phyloP scores from a whole-genome alignment of 2,329 filamentous ascomycete genomes.

The Purpureocillium takamizusanense region DNA sequence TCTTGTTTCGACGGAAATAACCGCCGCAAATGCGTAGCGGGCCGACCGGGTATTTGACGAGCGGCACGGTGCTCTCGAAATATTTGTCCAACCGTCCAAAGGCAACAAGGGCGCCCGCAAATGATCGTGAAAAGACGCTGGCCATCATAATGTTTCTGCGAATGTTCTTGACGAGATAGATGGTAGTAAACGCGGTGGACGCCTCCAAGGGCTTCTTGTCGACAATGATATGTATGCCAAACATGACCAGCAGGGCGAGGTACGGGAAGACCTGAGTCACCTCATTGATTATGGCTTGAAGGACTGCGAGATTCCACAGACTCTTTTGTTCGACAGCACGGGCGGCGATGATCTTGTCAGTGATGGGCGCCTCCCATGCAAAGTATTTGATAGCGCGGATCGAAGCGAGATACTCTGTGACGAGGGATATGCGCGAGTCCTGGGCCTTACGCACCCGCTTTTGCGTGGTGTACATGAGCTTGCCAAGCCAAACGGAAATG shows the following conservation, averaged over 20 bases:
- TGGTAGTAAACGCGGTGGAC: slow-evolving; percentile 48
- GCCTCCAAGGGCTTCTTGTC: slow-evolving; percentile 39
- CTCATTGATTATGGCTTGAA: slow-evolving; percentile 36
- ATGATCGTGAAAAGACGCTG: slow-evolving; percentile 29
- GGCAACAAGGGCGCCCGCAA: slow-evolving; percentile 29
- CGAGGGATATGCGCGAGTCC: slow-evolving; percentile 46
- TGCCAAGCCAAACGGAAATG: slow-evolving; percentile 39
- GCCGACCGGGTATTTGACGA: slow-evolving; percentile 38
- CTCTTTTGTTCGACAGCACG: slow-evolving; percentile 42
- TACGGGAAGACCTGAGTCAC: slow-evolving; percentile 43
- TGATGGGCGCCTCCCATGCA: slow-evolving; percentile 47
- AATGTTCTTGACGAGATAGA: slow-evolving; percentile 43
- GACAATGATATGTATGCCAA: slow-evolving; percentile 40
- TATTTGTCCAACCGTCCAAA: slow-evolving; percentile 45
- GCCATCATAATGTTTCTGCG: slow-evolving; percentile 42
- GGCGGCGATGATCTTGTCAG: slow-evolving; percentile 39
- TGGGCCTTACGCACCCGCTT: slow-evolving; percentile 44
- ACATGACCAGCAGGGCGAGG: slow-evolving; percentile 43
- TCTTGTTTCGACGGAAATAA: slow-evolving; percentile 39
- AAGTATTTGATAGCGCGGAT: slow-evolving; percentile 54
- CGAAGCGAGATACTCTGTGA: slow-evolving; percentile 48
- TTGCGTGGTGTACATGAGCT: slow-evolving; percentile 39
- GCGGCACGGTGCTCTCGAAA: slow-evolving; percentile 39
- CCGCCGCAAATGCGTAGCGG: slow-evolving; percentile 36
- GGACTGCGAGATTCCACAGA: slow-evolving; percentile 43